These are phyloP conservation scores for Yarrowia galli DNA, from an alignment of 1,139 yeast genomes.

Conservation along the genomic window DNA sequence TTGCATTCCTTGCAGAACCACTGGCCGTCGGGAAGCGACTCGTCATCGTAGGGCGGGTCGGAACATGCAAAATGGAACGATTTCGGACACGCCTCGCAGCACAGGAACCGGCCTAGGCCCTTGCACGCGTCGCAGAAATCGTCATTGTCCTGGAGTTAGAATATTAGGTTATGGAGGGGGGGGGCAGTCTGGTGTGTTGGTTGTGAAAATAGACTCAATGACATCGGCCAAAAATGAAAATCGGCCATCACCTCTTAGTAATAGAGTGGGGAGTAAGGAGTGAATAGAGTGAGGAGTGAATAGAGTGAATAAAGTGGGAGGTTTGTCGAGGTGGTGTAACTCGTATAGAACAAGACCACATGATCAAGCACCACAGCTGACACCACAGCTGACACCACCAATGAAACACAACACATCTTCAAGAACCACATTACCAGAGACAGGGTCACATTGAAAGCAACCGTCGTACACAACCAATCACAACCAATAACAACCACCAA, in stretches of 20 bases:
- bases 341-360: too few species aligned
- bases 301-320: too few species aligned
- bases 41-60: slow-evolving; percentile 84
- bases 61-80: slow-evolving; percentile 92
- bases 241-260: background rate
- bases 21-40: slow-evolving; percentile 79
- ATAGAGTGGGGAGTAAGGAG: background rate
- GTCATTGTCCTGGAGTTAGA: slow-evolving; percentile 61
- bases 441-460: background rate
- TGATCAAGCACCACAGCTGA: too few species aligned
- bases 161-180: background rate
- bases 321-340: too few species aligned
- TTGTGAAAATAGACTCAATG: slow-evolving; percentile 5
- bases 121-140: slow-evolving; percentile 92
- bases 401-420: too few species aligned
- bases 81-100: slow-evolving; percentile 92
- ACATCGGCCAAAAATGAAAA: background rate
- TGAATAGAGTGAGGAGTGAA: too few species aligned
- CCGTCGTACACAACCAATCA: background rate
- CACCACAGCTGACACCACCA: background rate
- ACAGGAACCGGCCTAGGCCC: slow-evolving; percentile 83
- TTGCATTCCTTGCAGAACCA: slow-evolving; percentile 87
- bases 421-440: too few species aligned
- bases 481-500: background rate
- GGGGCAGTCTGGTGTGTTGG: background rate